Conservation (phyloP, 1,284 basidiomycete species). For the Moesziomyces sp. region DNA sequence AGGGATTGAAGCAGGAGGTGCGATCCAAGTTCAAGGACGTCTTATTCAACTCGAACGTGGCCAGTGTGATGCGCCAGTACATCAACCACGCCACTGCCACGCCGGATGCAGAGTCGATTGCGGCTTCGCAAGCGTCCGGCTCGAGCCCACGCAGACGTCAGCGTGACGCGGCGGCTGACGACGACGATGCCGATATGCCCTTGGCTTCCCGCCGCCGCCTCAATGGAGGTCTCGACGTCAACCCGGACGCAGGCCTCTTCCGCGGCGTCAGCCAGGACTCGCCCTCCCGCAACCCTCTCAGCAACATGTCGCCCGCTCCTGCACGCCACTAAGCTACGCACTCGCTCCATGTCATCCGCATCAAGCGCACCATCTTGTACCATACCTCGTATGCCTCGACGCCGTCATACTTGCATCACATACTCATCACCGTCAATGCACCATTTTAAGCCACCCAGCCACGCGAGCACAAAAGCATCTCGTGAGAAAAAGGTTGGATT, state of each 20-base stretch:
- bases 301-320: slow-evolving; percentile 19
- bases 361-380: too few relatives aligned
- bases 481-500: not conserved
- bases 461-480: not conserved
- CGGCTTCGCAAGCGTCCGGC: not conserved
- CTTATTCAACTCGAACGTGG: slow-evolving; percentile 34
- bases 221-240: slow-evolving; percentile 18
- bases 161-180: not conserved
- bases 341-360: too few relatives aligned
- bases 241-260: slow-evolving; percentile 33
- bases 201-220: slow-evolving; percentile 7
- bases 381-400: too few relatives aligned
- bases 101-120: slow-evolving; percentile 8
- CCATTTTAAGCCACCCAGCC: not conserved
- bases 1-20: slow-evolving; percentile 38
- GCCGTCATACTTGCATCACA: too few relatives aligned
- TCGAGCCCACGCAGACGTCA: slow-evolving; percentile 7
- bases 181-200: slow-evolving; percentile 21
- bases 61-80: slow-evolving; percentile 25
- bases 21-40: slow-evolving; percentile 50
- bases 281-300: slow-evolving; percentile 19
- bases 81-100: slow-evolving; percentile 15
- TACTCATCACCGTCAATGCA: not conserved
- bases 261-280: slow-evolving; percentile 2
- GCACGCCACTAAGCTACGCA: not conserved